Evolutionary conservation across 2,329 filamentous ascomycete genomes (phyloP), one percentile per base, ranked within the genome.

Genomic region (Lachnellula subtilissima): DNA sequence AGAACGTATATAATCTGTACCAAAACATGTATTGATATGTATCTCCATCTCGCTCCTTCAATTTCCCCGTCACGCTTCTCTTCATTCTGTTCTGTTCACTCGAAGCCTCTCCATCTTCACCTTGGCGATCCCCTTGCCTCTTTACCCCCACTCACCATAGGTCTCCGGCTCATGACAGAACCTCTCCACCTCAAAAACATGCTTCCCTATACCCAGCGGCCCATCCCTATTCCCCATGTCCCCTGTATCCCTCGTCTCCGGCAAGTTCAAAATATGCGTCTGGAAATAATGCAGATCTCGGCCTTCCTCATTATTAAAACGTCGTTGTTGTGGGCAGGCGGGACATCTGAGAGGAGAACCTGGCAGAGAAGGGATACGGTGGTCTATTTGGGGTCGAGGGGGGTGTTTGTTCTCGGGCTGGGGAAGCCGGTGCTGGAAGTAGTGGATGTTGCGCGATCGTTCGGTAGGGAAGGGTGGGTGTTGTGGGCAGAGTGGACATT

Each of bases 281-380:
- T 50, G 51, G 40, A 61, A 43, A 46, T 56, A 58, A 39, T 61
- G 59, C 8, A 54, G n/a, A 32, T 32, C 28, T 3, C 28, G 28
- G 9, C 9, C 3, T 12, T 32, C 28, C 28, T 32, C 28, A 9
- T 11, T 32, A 9, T 9, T 32, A 12, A 32, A 32, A 32, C 9
- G 28, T 4, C 28, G 9, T 12, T 11, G 9, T 32, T 5, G 11
- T 22, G 22, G 22, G 28, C 28, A 32, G 3, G 11, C 9, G 9
- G 28, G 28, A 4, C 28, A 32, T 32, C 8, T 32, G 28, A 32
- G 28, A 11, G 28, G 28, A 32, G 11, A 9, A 32, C 28, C 28
- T 4, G 28, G 28, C 1, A 32, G 28, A 32, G 28, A 32, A 9
- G 28, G 28, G 3, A 32, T 32, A 11, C 28, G 28, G 9, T 9